A percentile compares a stretch with the other conserved stretches of the same genome.
These are phyloP conservation scores for Rubus parviflorus DNA, from an alignment of 306 rosid genomes.

Conservation along the genomic window DNA sequence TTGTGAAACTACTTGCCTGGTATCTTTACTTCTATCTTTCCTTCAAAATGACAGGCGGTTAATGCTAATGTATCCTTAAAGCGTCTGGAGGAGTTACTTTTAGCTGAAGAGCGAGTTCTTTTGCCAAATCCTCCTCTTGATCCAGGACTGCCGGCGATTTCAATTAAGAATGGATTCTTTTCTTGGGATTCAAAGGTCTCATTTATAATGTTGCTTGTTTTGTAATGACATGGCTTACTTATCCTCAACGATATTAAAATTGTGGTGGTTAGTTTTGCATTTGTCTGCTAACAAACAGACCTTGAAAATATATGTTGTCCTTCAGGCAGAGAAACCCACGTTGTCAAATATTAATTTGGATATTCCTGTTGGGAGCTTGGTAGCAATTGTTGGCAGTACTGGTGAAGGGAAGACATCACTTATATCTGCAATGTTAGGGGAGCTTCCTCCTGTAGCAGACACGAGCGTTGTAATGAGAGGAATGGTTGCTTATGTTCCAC, in stretches of 20 bases:
- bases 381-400: constrained; percentile 60
- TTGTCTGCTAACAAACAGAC: not conserved
- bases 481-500: constrained; percentile 55
- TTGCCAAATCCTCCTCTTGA: constrained; percentile 86
- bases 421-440: constrained; percentile 60
- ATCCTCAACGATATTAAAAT: not conserved
- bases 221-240: constrained; percentile 3
- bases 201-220: not conserved
- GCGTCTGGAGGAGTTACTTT: constrained; percentile 83
- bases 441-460: constrained; percentile 48
- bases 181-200: constrained; percentile 90
- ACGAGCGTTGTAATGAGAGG: constrained; percentile 42
- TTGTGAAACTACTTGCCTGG: constrained; percentile 2
- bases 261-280: not conserved
- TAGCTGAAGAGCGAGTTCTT: constrained; percentile 81
- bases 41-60: constrained; percentile 57
- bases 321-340: constrained; percentile 47
- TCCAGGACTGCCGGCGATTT: constrained; percentile 73
- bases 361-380: constrained; percentile 54
- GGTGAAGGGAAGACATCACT: constrained; percentile 66
- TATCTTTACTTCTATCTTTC: constrained; percentile 22
- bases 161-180: constrained; percentile 78
- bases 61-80: constrained; percentile 93
- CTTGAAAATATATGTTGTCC: not conserved
- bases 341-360: constrained; percentile 50